A percentile compares a stretch with the other conserved stretches of the same genome.
phyloP scores from a whole-genome alignment of 2,329 filamentous ascomycete genomes.

The Aspergillus sp. region DNA sequence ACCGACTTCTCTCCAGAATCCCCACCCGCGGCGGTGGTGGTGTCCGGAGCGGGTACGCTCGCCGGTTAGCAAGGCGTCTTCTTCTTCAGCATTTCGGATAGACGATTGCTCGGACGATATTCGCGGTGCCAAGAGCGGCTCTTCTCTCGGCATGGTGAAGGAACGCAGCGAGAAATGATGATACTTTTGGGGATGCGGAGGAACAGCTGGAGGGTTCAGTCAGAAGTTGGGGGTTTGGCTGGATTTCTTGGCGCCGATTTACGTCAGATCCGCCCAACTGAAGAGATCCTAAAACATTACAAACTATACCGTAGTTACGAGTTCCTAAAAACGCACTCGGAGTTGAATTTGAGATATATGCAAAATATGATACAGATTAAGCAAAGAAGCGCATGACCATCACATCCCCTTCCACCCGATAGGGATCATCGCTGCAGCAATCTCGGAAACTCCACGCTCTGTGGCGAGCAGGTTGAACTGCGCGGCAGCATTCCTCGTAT shows the following conservation, averaged over 20 bases:
- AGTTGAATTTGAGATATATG: background rate
- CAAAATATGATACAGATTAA: background rate
- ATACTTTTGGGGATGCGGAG: background rate
- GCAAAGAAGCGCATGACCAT: background rate
- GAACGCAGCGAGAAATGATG: background rate
- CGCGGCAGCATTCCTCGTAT: constrained; percentile 90
- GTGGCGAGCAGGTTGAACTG: constrained; percentile 97
- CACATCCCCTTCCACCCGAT: constrained; percentile 71
- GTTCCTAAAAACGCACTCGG: background rate
- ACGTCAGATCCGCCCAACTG: background rate
- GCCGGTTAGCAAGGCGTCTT: constrained; percentile 66
- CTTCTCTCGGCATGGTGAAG: constrained; percentile 45
- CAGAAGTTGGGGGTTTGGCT: background rate
- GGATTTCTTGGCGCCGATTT: constrained; percentile 8
- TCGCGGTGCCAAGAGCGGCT: constrained; percentile 59
- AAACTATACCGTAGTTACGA: background rate
- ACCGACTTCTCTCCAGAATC: constrained; percentile 72
- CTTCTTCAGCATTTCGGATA: constrained; percentile 62
- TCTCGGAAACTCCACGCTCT: constrained; percentile 80
- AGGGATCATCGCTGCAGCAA: constrained; percentile 86
- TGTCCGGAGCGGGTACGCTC: constrained; percentile 45
- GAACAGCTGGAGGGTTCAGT: constrained; percentile 12
- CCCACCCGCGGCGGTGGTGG: constrained; percentile 49
- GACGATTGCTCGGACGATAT: constrained; percentile 62
- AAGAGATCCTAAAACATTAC: background rate